Conservation (phyloP, 306 rosid species). For the Oxytropis ochrocephala region DNA sequence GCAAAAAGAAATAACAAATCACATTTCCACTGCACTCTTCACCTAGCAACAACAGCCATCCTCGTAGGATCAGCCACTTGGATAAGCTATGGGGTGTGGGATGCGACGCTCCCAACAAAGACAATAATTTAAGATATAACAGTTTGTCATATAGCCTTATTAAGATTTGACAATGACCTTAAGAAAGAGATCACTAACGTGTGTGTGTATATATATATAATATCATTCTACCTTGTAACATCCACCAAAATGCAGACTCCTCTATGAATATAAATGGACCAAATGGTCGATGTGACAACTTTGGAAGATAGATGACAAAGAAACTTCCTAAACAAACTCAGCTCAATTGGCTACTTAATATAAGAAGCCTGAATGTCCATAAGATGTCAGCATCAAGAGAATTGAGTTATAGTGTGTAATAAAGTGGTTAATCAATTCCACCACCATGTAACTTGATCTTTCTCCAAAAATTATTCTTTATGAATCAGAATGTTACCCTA, state of each 20-base stretch:
- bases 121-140: not conserved
- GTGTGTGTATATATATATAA: not conserved
- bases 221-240: slow-evolving; percentile 8
- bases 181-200: not conserved
- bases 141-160: not conserved
- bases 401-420: not conserved
- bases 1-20: slow-evolving; percentile 1
- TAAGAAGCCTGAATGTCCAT: not conserved
- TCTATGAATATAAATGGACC: slow-evolving; percentile 1
- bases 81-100: not conserved
- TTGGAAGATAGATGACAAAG: not conserved
- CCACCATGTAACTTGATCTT: not conserved
- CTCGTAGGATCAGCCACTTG: slow-evolving; percentile 27
- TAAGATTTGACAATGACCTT: slow-evolving; percentile 19
- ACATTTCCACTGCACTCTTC: not conserved
- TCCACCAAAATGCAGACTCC: slow-evolving; percentile 19
- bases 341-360: slow-evolving; percentile 2
- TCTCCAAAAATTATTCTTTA: not conserved
- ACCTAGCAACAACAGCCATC: slow-evolving; percentile 13
- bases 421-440: not conserved
- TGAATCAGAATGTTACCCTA: not conserved
- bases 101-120: not conserved
- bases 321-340: not conserved
- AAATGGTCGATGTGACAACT: slow-evolving; percentile 5
- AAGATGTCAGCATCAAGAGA: not conserved